Base-by-base conservation (phyloP, 2,329 filamentous ascomycete genomes). In the Aspergillus texensis region DNA sequence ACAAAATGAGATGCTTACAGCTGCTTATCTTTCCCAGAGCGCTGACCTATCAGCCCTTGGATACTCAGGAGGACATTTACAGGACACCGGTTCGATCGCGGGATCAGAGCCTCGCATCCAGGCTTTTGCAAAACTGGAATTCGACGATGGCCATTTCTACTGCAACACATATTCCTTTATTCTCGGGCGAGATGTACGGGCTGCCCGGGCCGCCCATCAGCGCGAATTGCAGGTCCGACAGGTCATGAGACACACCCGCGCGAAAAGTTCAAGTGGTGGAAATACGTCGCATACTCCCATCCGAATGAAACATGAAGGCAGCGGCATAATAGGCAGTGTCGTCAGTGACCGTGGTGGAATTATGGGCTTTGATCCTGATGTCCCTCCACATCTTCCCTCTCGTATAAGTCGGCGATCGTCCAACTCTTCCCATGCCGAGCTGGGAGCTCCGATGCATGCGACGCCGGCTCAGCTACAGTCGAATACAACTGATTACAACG, bases 131-230 rank as follows among this genome's bases (percentile, higher is more conserved):
- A 88, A 88, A 72, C 80, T 90, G 54, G 84, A 86, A 70, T 89
- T 90, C 72, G 82, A 85, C 58, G 87, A 90, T 75, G 87, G 87
- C 59, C 86, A 87, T 70, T 89, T 88, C 72, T 89, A 88, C 72
- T 85, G 89, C 77, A 88, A 85, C 66, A 89, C 86, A 6, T 86
- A 86, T 69, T 84, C 85, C 34, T 85, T 89, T 62, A 83, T 87
- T 57, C 79, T 90, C n/a, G 87, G 86, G 48, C 84, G 88, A 72
- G 87, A 89, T 75, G 80, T 86, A 55, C 80, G 82, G 64, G 83
- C 83, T 8, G 81, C 80, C 30, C 78, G 80, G 54, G 79, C 80
- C 16, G 82, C 82, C 34, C 77, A 79, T 62, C 79, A 80, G 61
- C 75, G 78, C 67, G 80, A 82, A 65, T 71, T 78, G 56, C 77